Base-by-base conservation (phyloP, 768 basidiomycete genomes). In the Tulasnella sp. region DNA sequence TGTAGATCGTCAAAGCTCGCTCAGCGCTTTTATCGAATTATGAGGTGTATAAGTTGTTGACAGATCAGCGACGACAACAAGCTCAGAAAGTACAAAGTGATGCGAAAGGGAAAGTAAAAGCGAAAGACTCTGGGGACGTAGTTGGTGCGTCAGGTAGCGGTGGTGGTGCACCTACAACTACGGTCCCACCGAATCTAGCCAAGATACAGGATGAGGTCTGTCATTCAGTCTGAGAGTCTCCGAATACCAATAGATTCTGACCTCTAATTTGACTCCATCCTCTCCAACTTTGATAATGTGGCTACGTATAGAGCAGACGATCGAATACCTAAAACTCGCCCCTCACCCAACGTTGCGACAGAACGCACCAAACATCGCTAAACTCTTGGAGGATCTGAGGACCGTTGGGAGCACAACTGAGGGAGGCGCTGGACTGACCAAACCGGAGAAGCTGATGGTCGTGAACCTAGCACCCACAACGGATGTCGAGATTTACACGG, bases 361-460 rank as follows among this genome's bases (percentile, higher is more conserved):
- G 70, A 83, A 81, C 1, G 74, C 79, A 1, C 77, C 78, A 53
- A 78, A 81, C 11, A 80, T 95, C 58, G 71, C 80, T 0, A 74
- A 75, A 58, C 81, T 96, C 11, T 80, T 86, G 17, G 79, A 81
- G 59, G 74, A 74, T 41, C 80, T 97, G 9, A 78, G 80, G 1
- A 73, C 80, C 19, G 86, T 82, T 63, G 77, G 79, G 32, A 38
- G 15, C 34, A 38, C 7, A 38, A 15, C 5, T 38, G 34, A 38
- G 34, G 34, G 34, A 38, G 34, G 34, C 34, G 34, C 34, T 38
- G 34, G 34, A 38, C 74, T 97, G 63, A 94, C 92, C 1, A 96
- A 94, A 66, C 82, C 86, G 2, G 94, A 97, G 75, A 92, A 93
- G 67, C 76, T 96, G 2, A 90, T 94, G 67, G 78, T 96, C 34